Evolutionary conservation across 208 protist genomes (phyloP).

Genomic region (Histomonas meleagridis): DNA sequence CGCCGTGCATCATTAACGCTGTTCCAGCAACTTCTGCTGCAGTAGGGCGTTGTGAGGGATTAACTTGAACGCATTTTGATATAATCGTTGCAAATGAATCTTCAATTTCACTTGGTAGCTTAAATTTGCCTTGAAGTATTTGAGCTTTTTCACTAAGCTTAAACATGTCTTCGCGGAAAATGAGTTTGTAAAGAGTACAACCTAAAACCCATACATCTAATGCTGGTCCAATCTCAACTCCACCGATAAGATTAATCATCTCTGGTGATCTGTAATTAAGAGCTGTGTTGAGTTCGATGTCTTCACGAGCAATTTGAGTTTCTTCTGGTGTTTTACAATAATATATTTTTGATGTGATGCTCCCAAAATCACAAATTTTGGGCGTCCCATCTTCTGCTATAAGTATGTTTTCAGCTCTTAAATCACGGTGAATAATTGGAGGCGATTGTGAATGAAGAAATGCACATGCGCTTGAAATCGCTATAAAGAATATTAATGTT

Average conservation of each 20-base stretch:
- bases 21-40: not conserved
- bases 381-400: not conserved
- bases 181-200: constrained; percentile 1
- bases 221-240: not conserved
- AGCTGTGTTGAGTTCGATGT: not conserved
- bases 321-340: not conserved
- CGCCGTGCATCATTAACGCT: not conserved
- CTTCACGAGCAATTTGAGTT: not conserved
- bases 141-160: not conserved
- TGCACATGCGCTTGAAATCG: not conserved
- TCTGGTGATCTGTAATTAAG: not conserved
- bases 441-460: constrained; percentile 32
- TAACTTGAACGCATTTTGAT: not conserved
- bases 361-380: constrained; percentile 42
- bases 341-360: constrained; percentile 32
- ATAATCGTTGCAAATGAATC: not conserved
- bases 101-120: not conserved
- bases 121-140: constrained; percentile 30
- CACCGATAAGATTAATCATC: not conserved
- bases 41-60: not conserved
- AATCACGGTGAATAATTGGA: constrained; percentile 41
- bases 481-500: constrained; percentile 1
- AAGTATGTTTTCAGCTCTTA: constrained; percentile 41
- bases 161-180: not conserved
- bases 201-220: not conserved